These are phyloP conservation scores for Omphalotus guepiniiformis DNA, from an alignment of 768 basidiomycete species.

Conservation along the genomic window DNA sequence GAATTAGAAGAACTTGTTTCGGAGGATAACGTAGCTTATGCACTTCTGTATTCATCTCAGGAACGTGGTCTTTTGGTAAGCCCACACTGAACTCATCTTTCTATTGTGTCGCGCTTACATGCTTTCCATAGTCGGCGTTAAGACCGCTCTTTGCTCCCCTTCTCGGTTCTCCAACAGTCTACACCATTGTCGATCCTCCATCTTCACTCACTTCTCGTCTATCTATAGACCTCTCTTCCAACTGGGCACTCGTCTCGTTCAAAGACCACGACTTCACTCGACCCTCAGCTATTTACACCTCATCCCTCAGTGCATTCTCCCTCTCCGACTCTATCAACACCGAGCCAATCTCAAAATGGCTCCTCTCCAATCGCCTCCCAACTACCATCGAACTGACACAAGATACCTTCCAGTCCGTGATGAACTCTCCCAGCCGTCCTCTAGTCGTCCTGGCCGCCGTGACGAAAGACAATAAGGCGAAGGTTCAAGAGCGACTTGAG, in stretches of 20 bases:
- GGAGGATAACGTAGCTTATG: slow-evolving; percentile 51
- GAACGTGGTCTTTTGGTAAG: slow-evolving; percentile 29
- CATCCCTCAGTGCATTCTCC: background rate
- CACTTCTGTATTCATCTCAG: slow-evolving; percentile 44
- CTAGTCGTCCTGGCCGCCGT: slow-evolving; percentile 74
- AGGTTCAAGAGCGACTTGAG: slow-evolving; percentile 42
- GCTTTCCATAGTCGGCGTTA: slow-evolving; percentile 18
- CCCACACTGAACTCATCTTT: slow-evolving; percentile 1
- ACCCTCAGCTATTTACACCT: slow-evolving; percentile 42
- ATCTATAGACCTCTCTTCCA: slow-evolving; percentile 30
- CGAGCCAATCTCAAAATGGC: slow-evolving; percentile 47
- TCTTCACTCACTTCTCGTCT: slow-evolving; percentile 31
- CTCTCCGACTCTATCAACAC: slow-evolving; percentile 15
- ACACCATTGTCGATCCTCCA: slow-evolving; percentile 32
- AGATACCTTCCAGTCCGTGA: slow-evolving; percentile 78
- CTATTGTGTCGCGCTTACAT: background rate
- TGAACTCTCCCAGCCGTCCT: slow-evolving; percentile 73
- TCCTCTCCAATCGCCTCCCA: slow-evolving; percentile 68
- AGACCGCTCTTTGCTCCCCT: slow-evolving; percentile 26
- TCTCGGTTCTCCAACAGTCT: slow-evolving; percentile 44
- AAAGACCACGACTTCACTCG: slow-evolving; percentile 51
- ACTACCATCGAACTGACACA: slow-evolving; percentile 69
- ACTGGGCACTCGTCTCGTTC: slow-evolving; percentile 65
- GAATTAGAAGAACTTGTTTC: slow-evolving; percentile 41
- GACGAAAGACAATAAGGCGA: slow-evolving; percentile 28